Percentiles rank a stretch among this genome's conserved stretches.
Conservation (phyloP, 2,329 filamentous ascomycete species). For the Dactylellina sp. region DNA sequence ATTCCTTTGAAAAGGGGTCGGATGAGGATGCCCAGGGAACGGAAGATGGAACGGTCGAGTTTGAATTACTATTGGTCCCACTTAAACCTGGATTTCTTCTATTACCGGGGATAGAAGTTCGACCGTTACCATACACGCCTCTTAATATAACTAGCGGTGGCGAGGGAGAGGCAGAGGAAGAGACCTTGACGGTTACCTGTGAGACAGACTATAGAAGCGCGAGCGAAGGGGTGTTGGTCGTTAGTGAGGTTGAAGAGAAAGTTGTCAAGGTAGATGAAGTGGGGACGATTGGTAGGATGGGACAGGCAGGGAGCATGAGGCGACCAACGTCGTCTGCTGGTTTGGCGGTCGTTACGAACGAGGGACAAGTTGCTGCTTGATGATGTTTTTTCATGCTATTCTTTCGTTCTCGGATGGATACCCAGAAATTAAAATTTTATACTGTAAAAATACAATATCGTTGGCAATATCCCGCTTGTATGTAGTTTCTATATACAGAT, state of each 20-base stretch:
- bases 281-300: constrained; percentile 43
- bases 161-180: constrained; percentile 31
- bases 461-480: no score
- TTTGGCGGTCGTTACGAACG: background rate
- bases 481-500: no score
- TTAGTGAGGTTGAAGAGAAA: constrained; percentile 71
- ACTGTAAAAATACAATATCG: no score
- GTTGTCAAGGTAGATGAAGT: constrained; percentile 46
- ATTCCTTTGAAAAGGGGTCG: constrained; percentile 60
- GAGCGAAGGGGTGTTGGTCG: constrained; percentile 80
- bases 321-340: constrained; percentile 45
- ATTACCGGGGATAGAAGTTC: constrained; percentile 82
- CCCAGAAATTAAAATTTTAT: no score
- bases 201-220: constrained; percentile 85
- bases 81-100: constrained; percentile 81
- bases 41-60: constrained; percentile 67
- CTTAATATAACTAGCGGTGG: constrained; percentile 58
- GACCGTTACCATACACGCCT: constrained; percentile 68
- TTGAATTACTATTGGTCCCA: constrained; percentile 82
- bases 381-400: background rate
- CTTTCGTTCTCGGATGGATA: background rate
- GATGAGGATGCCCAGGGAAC: constrained; percentile 56
- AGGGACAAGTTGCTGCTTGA: constrained; percentile 34
- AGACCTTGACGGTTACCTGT: constrained; percentile 67
- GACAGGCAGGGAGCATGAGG: constrained; percentile 38